phyloP scores from a whole-genome alignment of 257 asterid genomes.

The Solanum pennellii region DNA sequence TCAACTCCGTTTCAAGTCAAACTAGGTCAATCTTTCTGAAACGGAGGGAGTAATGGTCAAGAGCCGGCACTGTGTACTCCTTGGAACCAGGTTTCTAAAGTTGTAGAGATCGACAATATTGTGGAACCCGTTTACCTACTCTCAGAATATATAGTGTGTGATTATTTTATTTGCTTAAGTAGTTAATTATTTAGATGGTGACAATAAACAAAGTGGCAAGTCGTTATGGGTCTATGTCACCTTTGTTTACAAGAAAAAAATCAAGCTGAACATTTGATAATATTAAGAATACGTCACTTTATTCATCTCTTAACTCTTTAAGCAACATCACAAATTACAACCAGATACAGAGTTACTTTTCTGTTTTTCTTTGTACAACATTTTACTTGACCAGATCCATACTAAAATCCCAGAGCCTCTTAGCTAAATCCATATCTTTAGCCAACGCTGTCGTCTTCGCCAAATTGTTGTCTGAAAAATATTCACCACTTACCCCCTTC shows the following conservation, averaged over 20 bases:
- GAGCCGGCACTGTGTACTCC: no score
- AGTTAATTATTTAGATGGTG: background rate
- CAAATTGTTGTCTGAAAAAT: slow-evolving; percentile 52
- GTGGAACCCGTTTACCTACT: background rate
- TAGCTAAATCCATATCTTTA: slow-evolving; percentile 40
- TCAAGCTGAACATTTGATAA: background rate
- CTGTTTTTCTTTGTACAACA: background rate
- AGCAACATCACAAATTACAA: background rate
- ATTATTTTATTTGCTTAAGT: background rate
- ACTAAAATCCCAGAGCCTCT: slow-evolving; percentile 70
- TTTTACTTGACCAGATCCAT: slow-evolving; percentile 20
- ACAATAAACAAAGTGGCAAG: background rate
- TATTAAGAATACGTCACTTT: background rate
- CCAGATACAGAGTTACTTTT: background rate
- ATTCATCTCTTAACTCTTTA: background rate
- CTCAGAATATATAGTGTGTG: background rate
- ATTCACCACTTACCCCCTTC: slow-evolving; percentile 55
- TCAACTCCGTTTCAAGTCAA: no score
- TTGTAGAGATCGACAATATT: no score
- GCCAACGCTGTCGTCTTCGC: slow-evolving; percentile 26
- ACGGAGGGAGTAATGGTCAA: no score
- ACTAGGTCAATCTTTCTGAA: no score
- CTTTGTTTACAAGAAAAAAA: background rate
- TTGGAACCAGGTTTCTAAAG: no score
- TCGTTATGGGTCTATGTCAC: background rate